phyloP scores from a whole-genome alignment of 2,329 filamentous ascomycete genomes.

The Penicillium sp. region DNA sequence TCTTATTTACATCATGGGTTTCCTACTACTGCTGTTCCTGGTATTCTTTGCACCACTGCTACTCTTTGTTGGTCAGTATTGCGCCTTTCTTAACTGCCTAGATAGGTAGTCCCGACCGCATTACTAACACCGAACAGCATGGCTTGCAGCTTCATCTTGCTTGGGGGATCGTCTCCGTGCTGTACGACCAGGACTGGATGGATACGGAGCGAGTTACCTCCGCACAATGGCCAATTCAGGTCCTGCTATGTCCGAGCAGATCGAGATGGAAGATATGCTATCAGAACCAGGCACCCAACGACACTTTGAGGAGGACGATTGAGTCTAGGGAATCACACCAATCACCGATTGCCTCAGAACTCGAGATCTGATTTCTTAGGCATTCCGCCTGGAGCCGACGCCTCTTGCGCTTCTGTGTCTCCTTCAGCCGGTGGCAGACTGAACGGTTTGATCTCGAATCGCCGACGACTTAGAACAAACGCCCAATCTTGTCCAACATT shows the following conservation, averaged over 20 bases:
- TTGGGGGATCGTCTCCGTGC: slow-evolving; percentile 53
- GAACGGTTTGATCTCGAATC: slow-evolving; percentile 82
- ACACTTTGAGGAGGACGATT: slow-evolving; percentile 33
- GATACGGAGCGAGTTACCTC: slow-evolving; percentile 57
- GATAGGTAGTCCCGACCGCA: background rate
- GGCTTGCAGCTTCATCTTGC: slow-evolving; percentile 55
- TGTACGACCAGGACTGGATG: slow-evolving; percentile 42
- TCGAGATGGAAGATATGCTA: slow-evolving; percentile 62
- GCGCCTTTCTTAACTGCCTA: background rate
- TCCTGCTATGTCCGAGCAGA: slow-evolving; percentile 58
- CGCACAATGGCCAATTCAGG: slow-evolving; percentile 55
- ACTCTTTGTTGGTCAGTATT: slow-evolving; percentile 34
- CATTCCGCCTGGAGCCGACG: slow-evolving; percentile 43
- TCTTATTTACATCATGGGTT: slow-evolving; percentile 28
- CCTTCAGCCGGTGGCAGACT: slow-evolving; percentile 83
- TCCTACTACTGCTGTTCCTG: slow-evolving; percentile 35
- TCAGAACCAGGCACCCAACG: slow-evolving; percentile 36
- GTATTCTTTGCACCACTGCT: slow-evolving; percentile 40
- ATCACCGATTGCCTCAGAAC: slow-evolving; percentile 47
- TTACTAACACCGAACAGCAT: slow-evolving; percentile 38
- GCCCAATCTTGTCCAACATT: slow-evolving; percentile 80
- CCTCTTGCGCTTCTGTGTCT: slow-evolving; percentile 61
- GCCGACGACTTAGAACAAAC: slow-evolving; percentile 80
- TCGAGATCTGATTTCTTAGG: slow-evolving; percentile 68
- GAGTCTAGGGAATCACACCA: slow-evolving; percentile 10